Conservation (phyloP, 805 yeast species). For the Metschnikowia vanudenii region DNA sequence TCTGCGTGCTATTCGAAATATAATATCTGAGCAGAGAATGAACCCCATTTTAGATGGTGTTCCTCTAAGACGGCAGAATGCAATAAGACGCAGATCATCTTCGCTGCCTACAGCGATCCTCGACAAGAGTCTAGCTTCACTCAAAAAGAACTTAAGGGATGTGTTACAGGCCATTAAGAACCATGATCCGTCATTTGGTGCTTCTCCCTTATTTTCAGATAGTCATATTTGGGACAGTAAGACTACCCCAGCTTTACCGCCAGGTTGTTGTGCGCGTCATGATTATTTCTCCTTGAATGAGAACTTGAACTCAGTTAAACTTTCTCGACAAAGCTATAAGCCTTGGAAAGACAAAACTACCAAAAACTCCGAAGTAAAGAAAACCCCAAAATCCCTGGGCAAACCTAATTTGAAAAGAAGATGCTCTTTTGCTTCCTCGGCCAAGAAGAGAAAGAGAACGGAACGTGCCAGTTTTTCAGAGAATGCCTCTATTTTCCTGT, state of each 20-base stretch:
- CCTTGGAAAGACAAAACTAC: background rate
- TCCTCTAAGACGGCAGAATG: constrained; percentile 35
- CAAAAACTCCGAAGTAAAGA: no score
- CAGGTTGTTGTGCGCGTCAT: background rate
- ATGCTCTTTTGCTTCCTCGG: background rate
- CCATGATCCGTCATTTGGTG: constrained; percentile 8
- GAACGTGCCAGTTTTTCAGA: background rate
- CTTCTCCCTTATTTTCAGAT: constrained; percentile 12
- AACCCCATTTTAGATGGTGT: constrained; percentile 15
- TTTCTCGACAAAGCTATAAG: background rate
- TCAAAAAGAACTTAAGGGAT: constrained; percentile 7
- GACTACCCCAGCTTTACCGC: background rate
- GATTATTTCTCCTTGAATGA: background rate
- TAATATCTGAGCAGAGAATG: background rate
- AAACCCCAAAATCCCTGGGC: no score
- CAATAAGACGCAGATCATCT: constrained; percentile 22
- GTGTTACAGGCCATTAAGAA: constrained; percentile 8
- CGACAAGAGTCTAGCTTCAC: background rate
- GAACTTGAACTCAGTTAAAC: background rate
- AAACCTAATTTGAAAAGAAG: background rate
- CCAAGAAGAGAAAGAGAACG: background rate
- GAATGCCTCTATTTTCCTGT: background rate
- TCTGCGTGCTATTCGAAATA: background rate
- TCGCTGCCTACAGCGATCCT: background rate
- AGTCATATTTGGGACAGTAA: constrained; percentile 5